phyloP scores from a whole-genome alignment of 2,329 filamentous ascomycete species.

The Dryadomyces sulphureus region DNA sequence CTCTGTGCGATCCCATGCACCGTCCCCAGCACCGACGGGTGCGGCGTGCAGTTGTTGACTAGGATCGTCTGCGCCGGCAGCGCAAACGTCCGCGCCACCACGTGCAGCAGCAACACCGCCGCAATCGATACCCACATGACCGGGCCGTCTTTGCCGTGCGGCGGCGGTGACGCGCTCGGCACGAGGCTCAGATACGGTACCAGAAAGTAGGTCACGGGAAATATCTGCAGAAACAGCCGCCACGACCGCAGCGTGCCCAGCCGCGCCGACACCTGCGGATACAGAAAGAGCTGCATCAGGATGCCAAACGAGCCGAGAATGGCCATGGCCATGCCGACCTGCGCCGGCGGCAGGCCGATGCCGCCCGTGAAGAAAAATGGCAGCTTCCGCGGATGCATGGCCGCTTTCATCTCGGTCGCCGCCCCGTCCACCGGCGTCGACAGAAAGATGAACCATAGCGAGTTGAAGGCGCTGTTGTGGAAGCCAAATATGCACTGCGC shows the following conservation, averaged over 20 bases:
- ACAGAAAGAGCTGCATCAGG: constrained; percentile 54
- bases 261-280: constrained; percentile 49
- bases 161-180: constrained; percentile 36
- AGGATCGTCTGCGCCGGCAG: constrained; percentile 43
- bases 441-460: constrained; percentile 63
- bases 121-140: constrained; percentile 51
- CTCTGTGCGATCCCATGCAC: constrained; percentile 44
- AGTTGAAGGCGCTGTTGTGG: constrained; percentile 63
- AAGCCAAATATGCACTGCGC: constrained; percentile 56
- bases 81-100: constrained; percentile 57
- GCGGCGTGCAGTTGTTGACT: constrained; percentile 43
- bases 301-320: constrained; percentile 67
- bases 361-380: constrained; percentile 59
- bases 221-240: constrained; percentile 53
- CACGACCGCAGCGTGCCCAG: constrained; percentile 56
- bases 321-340: constrained; percentile 65
- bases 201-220: constrained; percentile 54
- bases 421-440: constrained; percentile 59
- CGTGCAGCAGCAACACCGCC: constrained; percentile 49
- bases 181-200: constrained; percentile 59
- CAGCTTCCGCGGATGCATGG: constrained; percentile 22
- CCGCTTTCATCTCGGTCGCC: no score
- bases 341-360: constrained; percentile 54
- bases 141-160: constrained; percentile 35
- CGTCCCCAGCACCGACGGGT: constrained; percentile 41